These are phyloP conservation scores for Metschnikowia koreensis DNA, from an alignment of 805 yeast species.

Conservation along the genomic window DNA sequence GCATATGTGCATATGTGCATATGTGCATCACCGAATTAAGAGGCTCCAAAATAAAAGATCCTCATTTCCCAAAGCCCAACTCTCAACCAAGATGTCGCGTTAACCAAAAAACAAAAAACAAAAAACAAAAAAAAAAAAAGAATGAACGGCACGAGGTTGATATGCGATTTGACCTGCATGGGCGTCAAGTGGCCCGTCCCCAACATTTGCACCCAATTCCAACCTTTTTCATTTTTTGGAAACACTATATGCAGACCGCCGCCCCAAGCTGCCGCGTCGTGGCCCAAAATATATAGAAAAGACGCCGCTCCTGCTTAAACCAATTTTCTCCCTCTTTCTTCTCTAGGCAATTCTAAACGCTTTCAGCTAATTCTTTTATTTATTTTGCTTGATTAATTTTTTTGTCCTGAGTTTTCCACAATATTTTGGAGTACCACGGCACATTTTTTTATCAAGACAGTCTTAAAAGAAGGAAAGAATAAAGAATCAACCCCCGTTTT, in stretches of 20 bases:
- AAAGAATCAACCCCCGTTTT: background rate
- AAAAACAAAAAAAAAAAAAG: no score
- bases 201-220: conserved; percentile 18
- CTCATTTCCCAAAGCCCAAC: no score
- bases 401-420: background rate
- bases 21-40: no score
- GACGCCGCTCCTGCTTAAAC: background rate
- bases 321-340: background rate
- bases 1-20: no score
- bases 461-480: background rate
- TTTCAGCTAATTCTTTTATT: background rate
- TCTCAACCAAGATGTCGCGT: no score
- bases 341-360: conserved; percentile 1
- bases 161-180: no score
- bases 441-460: background rate
- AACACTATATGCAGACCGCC: background rate
- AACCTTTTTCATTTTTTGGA: background rate
- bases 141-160: no score
- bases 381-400: background rate
- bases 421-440: background rate
- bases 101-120: no score
- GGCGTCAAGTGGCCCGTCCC: conserved; percentile 1
- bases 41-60: no score
- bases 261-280: conserved; percentile 1
- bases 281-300: background rate